phyloP scores from a whole-genome alignment of 164 flowering plant species.

The Sedum album region DNA sequence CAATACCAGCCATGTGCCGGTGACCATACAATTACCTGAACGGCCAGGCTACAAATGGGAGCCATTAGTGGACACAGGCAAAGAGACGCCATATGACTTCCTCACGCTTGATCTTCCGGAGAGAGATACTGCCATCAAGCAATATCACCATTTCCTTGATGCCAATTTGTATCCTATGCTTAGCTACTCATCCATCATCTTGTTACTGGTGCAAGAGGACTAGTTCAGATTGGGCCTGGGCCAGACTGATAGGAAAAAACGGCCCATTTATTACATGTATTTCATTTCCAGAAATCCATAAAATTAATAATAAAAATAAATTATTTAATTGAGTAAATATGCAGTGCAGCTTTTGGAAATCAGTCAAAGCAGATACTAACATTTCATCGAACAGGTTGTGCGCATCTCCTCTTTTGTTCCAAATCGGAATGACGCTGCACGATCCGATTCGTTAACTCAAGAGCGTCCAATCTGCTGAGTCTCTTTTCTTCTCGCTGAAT shows the following conservation, averaged over 20 bases:
- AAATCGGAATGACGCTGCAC: background rate
- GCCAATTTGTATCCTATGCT: slow-evolving; percentile 79
- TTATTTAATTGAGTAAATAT: background rate
- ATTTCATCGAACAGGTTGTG: background rate
- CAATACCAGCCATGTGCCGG: background rate
- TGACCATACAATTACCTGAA: slow-evolving; percentile 41
- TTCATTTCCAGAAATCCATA: too few species aligned
- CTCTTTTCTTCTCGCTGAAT: background rate
- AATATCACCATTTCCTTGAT: slow-evolving; percentile 69
- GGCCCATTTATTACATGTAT: too few species aligned
- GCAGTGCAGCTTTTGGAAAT: too few species aligned
- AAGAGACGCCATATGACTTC: slow-evolving; percentile 74
- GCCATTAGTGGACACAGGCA: slow-evolving; percentile 86
- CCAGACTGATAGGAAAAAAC: too few species aligned
- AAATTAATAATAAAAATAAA: too few species aligned
- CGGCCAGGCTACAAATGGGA: slow-evolving; percentile 83
- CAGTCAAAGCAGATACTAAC: background rate
- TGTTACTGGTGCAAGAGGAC: slow-evolving; percentile 40
- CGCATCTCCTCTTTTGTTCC: background rate
- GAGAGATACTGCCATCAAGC: slow-evolving; percentile 47
- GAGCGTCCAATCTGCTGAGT: background rate
- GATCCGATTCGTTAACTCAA: background rate
- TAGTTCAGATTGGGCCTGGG: slow-evolving; percentile 4
- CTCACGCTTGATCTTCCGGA: slow-evolving; percentile 46
- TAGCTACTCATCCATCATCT: slow-evolving; percentile 80